These are phyloP conservation scores for Erythrophleum ivorense DNA, from an alignment of 331 rosid genomes.

Conservation along the genomic window DNA sequence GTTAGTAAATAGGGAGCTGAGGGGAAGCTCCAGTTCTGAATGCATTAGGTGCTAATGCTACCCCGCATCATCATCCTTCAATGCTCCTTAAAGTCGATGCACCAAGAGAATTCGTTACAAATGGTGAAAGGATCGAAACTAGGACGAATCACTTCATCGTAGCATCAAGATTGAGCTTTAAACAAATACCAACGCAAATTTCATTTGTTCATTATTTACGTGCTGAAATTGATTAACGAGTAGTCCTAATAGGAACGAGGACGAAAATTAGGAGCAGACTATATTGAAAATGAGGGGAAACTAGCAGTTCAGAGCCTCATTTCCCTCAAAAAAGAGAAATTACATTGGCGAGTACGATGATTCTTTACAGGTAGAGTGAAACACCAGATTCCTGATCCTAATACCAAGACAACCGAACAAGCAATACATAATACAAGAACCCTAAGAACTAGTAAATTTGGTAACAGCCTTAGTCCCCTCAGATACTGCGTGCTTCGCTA, in stretches of 20 bases:
- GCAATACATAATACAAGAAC: background rate
- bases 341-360: background rate
- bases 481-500: conserved; percentile 61
- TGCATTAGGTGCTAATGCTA: no score
- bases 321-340: background rate
- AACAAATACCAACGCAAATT: background rate
- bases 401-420: background rate
- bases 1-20: no score
- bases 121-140: no score
- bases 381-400: background rate
- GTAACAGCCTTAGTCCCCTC: conserved; percentile 65
- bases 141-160: no score
- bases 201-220: background rate
- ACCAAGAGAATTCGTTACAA: no score
- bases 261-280: background rate
- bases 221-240: background rate
- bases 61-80: no score
- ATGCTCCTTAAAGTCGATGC: no score
- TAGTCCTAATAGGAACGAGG: no score
- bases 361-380: background rate
- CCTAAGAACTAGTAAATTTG: conserved; percentile 56
- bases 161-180: no score
- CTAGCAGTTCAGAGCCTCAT: background rate
- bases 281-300: background rate
- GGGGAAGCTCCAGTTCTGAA: no score